Evolutionary conservation across 805 yeast genomes (phyloP), one percentile per base, ranked within the genome.

Genomic region (Teunomyces lycoperdinae): DNA sequence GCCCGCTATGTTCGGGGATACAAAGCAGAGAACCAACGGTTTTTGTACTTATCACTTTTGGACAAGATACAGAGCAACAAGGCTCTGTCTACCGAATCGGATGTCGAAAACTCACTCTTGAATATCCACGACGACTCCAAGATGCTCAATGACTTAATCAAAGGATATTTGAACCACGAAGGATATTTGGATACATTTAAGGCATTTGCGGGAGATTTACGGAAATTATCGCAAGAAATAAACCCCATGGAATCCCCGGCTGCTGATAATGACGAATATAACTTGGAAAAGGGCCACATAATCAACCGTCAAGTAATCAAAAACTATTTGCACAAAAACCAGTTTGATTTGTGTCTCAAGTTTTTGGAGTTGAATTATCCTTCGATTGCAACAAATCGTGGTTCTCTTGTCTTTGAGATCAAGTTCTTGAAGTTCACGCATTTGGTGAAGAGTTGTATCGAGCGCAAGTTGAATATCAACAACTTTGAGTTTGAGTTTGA

Each of bases 1-100:
- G 70, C 73, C 36, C 72, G 74, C 34, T 82, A 83, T 60, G 74
- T 81, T 33, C 63, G 68, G 24, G 64, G 64, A 9, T 72, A 76
- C 64, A 83, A 81, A 53, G 14, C 45, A 17, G 32, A 29, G 13
- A 42, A 32, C 33, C 58, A 60, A 31, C 56, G 53, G 29, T 54
- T 53, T 11, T 44, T 64, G 16, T 54, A 63, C 35, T 26, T 53
- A 16, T 45, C 58, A 1, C 47, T 63, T 28, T 47, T 63, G 17
- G 59, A 58, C n/a, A 58, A 58, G 43, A 50, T 55, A 4, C 55
- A 54, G 36, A 47, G 45, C 17, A 49, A 49, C 43, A 44, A 34
- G 30, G 48, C 42, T 10, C 45, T 46, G 9, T 28, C 39, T 3
- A 26, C 45, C 1, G 50, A 50, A 28, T 20, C 46, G 3, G 27